Evolutionary conservation across 139 green algal species (phyloP).

Genomic region (Pleodorina starrii): DNA sequence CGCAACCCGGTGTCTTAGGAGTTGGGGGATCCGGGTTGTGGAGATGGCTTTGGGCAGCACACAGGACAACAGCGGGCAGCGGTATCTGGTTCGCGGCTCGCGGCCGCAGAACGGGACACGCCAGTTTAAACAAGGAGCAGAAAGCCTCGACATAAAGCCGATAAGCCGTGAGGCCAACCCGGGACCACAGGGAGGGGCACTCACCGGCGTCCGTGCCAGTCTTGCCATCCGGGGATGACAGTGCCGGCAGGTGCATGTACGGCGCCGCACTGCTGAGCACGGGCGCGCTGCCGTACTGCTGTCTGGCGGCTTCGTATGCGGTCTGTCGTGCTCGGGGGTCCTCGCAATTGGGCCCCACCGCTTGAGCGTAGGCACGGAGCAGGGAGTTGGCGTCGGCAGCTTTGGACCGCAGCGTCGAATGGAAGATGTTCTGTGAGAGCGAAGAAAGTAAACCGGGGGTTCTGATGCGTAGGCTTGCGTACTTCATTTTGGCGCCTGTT

Average conservation of each 20-base stretch:
- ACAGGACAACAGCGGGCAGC: no score
- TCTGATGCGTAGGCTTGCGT: no score
- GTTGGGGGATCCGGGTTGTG: no score
- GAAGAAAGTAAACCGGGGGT: neutral
- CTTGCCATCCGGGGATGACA: neutral
- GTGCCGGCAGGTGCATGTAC: neutral
- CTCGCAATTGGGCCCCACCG: constrained; percentile 21
- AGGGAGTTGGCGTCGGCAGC: neutral
- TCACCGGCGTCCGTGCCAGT: neutral
- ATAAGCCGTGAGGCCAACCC: no score
- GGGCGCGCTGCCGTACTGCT: constrained; percentile 3
- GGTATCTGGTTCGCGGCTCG: no score
- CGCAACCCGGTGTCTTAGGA: no score
- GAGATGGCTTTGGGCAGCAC: no score
- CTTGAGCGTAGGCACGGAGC: neutral
- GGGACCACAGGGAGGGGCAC: no score
- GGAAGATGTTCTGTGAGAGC: constrained; percentile 13
- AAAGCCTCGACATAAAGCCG: no score
- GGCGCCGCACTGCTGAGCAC: neutral
- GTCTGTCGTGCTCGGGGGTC: neutral
- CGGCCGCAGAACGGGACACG: no score
- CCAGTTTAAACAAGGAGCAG: no score
- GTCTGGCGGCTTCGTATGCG: constrained; percentile 1
- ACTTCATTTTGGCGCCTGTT: no score
- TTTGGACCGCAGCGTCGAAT: neutral